These are phyloP conservation scores for Lentinus tigrinus DNA, from an alignment of 768 basidiomycete species.

Conservation along the genomic window DNA sequence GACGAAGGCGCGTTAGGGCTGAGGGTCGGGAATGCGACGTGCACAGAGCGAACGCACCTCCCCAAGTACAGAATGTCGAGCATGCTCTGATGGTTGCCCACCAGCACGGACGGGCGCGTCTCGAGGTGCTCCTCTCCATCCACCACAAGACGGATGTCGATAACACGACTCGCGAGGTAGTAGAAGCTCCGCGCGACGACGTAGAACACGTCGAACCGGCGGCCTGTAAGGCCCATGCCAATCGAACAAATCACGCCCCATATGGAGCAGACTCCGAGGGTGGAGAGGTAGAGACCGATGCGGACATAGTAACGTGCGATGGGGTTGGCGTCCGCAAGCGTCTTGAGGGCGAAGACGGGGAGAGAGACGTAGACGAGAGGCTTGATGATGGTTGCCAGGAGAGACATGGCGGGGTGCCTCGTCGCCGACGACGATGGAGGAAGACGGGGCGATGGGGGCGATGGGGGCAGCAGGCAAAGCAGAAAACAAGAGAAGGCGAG, in stretches of 20 bases:
- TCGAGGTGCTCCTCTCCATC: constrained; percentile 85
- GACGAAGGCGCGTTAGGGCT: neutral
- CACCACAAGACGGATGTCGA: constrained; percentile 71
- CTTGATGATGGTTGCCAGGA: constrained; percentile 58
- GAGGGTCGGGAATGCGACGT: neutral
- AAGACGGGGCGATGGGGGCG: neutral
- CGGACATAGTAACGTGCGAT: constrained; percentile 71
- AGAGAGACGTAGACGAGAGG: constrained; percentile 78
- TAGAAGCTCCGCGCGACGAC: constrained; percentile 86
- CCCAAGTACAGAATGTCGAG: constrained; percentile 83
- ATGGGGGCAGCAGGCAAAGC: constrained; percentile 5
- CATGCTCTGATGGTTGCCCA: constrained; percentile 94
- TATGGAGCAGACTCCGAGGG: constrained; percentile 67
- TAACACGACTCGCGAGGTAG: constrained; percentile 52
- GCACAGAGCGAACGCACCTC: constrained; percentile 48
- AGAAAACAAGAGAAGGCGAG: constrained; percentile 6
- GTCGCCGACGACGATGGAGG: constrained; percentile 9
- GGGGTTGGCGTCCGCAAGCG: constrained; percentile 54
- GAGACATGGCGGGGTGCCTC: constrained; percentile 51
- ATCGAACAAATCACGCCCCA: constrained; percentile 71
- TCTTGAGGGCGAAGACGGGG: constrained; percentile 64
- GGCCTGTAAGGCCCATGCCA: constrained; percentile 64
- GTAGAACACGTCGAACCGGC: constrained; percentile 76
- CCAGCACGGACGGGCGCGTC: constrained; percentile 69
- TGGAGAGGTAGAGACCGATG: constrained; percentile 67